Evolutionary conservation across 2,329 filamentous ascomycete genomes (phyloP), one percentile per base, ranked within the genome.

Genomic region (Colletotrichum sp.): DNA sequence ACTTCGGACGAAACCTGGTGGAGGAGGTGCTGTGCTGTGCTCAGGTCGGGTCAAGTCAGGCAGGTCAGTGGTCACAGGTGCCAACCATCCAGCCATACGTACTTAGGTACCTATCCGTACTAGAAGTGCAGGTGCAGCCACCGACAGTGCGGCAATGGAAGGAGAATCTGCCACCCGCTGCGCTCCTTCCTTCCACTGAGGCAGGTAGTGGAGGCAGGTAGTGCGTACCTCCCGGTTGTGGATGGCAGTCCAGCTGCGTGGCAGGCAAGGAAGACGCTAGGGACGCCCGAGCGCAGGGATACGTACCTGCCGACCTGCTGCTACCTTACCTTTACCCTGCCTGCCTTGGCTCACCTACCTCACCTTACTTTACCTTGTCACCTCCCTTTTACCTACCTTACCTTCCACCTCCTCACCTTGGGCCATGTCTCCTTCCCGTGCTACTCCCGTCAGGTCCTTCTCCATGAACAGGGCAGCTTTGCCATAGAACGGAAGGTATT

Each of bases 1-100:
- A 76, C 74, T 74, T 76, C 34, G 74, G 74, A 76, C 70, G 70
- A 74, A 76, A 76, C 74, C 26, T 76, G 74, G 74, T 68, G 70
- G 73, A 68, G 70, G 68, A 63, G 68, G 34, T 65, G 70, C 59
- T 59, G 43, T 60, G 72, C 59, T 74, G 67, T 48, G 39, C 66
- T 65, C 65, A 67, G 71, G 55, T 48, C 18, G 9, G 39, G 18
- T 48, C 39, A n/a, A 24, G 43, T 52, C 43, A 48, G 43, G 43
- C n/a, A 48, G 43, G 43, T 48, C 34, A 34, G 34, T 34, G 34
- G 34, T 34, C 43, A 52, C 43, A 52, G 43, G 43, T 21, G 43
- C n/a, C 43, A 52, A 7, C 43, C 43, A 52, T 3, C 43, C 43
- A 52, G 43, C 43, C 43, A 13, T 52, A 21, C 43, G 43, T 13